Evolutionary conservation across 2,329 filamentous ascomycete genomes (phyloP).

Genomic region (Emergomyces orientalis): DNA sequence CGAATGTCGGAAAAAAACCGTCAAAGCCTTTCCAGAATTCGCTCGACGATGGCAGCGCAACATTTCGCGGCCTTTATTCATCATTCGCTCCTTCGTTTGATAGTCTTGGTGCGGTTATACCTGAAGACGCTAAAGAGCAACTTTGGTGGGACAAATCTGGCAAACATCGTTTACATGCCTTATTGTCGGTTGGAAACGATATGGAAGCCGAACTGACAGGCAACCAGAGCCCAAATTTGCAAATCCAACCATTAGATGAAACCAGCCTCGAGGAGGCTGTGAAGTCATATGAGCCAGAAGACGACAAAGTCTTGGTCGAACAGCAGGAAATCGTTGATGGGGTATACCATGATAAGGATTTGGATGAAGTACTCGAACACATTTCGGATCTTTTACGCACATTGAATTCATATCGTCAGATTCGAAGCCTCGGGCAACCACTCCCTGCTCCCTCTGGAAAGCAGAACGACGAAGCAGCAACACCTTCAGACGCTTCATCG

Average conservation of each 20-base stretch:
- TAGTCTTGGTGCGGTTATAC: constrained; percentile 36
- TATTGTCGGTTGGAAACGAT: constrained; percentile 23
- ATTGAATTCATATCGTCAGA: constrained; percentile 52
- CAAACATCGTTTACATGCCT: constrained; percentile 28
- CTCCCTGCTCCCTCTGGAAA: constrained; percentile 21
- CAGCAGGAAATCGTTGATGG: constrained; percentile 15
- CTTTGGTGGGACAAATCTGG: constrained; percentile 41
- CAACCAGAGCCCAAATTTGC: constrained; percentile 15
- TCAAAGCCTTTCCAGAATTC: constrained; percentile 4
- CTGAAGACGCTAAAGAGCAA: constrained; percentile 33
- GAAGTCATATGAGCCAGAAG: constrained; percentile 32
- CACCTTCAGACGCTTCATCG: constrained; percentile 34
- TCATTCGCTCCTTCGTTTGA: constrained; percentile 42
- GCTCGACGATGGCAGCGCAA: constrained; percentile 24
- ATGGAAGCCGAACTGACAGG: constrained; percentile 11
- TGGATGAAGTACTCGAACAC: constrained; percentile 46
- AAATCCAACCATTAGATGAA: constrained; percentile 28
- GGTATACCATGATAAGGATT: constrained; percentile 26
- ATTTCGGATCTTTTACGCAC: constrained; percentile 54
- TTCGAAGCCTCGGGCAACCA: constrained; percentile 42
- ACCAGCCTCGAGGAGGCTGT: constrained; percentile 35
- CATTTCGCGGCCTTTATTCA: constrained; percentile 39
- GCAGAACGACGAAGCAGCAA: constrained; percentile 22
- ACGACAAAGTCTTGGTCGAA: constrained; percentile 18
- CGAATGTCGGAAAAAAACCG: neutral